Base-by-base conservation (phyloP, 345 rosid species). In the Lepidium aucheri region DNA sequence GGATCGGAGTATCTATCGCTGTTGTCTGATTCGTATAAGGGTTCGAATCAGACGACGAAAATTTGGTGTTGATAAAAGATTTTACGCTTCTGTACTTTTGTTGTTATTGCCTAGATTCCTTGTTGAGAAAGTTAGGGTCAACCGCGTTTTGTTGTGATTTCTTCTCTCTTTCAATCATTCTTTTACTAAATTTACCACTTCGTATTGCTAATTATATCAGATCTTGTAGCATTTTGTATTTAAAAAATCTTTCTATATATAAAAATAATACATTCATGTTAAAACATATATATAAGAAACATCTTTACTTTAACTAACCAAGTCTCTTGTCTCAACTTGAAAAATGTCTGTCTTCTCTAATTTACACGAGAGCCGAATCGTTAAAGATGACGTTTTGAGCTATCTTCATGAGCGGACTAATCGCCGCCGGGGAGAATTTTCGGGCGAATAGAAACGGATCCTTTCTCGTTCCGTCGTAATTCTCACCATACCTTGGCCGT, bases 401-500 rank as follows among this genome's bases (percentile, higher is more conserved):
- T 4, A 82, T 78, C 5, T 68, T 54, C 80, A 88, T 32, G 71
- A 86, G 22, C 51, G 53, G 66, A 2, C 59, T 22, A 9, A 83
- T 40, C 18, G 81, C 67, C 0, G 65, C 79, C 4, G 76, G 79
- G 5, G 81, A 78, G 70, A 91, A 83, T 61, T 88, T 86, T 14
- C 95, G 71, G 1, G 95, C 86, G 30, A 88, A 86, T 53, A 86
- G 62, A 50, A 88, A 86, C 12, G 81, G 85, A 57, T 83, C 75
- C 3, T 24, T 45, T 45, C 79, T 76, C 38, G n/a, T 63, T 47
- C 38, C 38, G 2, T 40, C 68, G 14, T 70, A 17, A 32, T 76
- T 28, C 7, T 6, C 74, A 0, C 88, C 91, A 11, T 83, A 83
- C 59, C 96, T 78, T 0, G 81, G 88, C 63, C 75, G 68, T 2